Evolutionary conservation across 2,329 filamentous ascomycete genomes (phyloP), one percentile per base, ranked within the genome.

Genomic region (Capronia epimyces): DNA sequence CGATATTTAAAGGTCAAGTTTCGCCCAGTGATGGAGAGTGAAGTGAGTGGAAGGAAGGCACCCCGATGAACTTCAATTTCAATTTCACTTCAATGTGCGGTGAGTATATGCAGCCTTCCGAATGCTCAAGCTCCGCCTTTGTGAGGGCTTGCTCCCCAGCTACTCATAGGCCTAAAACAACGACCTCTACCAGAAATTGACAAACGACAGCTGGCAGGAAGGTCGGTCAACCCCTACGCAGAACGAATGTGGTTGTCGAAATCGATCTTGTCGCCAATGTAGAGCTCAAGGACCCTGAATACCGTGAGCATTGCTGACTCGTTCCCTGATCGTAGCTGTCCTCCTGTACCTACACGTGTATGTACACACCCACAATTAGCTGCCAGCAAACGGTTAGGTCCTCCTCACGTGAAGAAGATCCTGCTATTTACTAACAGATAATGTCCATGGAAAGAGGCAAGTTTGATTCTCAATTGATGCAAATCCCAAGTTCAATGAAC

Each of bases 1-100:
- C n/a, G n/a, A n/a, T n/a, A n/a, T n/a, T n/a, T n/a, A n/a, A 25
- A 47, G 20, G 31, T 18, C 43, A 37, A 39, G 32, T 29, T n/a
- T 4, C 15, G 10, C 29, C 15, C 36, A 24, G 21, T 10, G n/a
- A 4, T 16, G 13, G 29, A 32, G 7, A 32, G 29, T 32, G 29
- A 32, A 32, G 29, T 32, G 7, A n/a, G n/a, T 27, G 5, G 10
- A 27, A 12, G 29, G 29, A 32, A 22, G 34, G 36, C 32, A 40
- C 7, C 24, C 16, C 36, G 22, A 24, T 43, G 41, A 29, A 25
- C 15, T 32, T 32, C 29, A 32, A 6, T n/a, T 32, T n/a, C 7
- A 32, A 7, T 12, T 32, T 27, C 25, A 6, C 6, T 10, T 27
- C 10, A 5, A 5, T 27, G 25, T 5, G 10, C 5, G 25, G 25